phyloP scores from a whole-genome alignment of 441 rosid species.

The Pelargonium myrrhifolium region DNA sequence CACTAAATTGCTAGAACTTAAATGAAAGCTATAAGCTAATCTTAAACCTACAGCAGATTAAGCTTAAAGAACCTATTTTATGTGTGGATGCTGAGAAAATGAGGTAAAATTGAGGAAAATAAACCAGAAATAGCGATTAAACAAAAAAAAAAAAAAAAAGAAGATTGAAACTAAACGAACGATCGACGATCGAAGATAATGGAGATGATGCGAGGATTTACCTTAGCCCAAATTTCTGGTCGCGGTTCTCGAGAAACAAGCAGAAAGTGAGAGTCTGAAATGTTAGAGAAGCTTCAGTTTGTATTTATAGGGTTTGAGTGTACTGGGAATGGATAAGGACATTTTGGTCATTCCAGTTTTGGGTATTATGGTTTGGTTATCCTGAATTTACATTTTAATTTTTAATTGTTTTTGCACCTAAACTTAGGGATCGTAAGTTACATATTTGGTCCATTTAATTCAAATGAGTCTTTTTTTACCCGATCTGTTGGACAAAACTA shows the following conservation, averaged over 20 bases:
- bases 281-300: background rate
- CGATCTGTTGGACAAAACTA: too few species aligned
- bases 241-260: slow-evolving; percentile 4
- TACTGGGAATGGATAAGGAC: background rate
- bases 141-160: background rate
- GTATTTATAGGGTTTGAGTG: slow-evolving; percentile 4
- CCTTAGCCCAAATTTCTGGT: slow-evolving; percentile 4
- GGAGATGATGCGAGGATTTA: background rate
- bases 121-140: background rate
- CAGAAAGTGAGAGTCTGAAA: background rate
- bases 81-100: background rate
- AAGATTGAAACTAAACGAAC: background rate
- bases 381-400: too few species aligned
- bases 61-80: background rate
- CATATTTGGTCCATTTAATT: too few species aligned
- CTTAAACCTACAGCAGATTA: background rate
- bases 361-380: too few species aligned
- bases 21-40: too few species aligned
- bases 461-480: too few species aligned
- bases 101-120: background rate
- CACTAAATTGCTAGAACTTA: too few species aligned
- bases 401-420: too few species aligned
- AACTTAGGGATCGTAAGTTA: too few species aligned
- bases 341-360: background rate
- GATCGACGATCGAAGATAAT: background rate